Conservation (phyloP, 2,329 filamentous ascomycete genomes). For the Pyrenophora teres region DNA sequence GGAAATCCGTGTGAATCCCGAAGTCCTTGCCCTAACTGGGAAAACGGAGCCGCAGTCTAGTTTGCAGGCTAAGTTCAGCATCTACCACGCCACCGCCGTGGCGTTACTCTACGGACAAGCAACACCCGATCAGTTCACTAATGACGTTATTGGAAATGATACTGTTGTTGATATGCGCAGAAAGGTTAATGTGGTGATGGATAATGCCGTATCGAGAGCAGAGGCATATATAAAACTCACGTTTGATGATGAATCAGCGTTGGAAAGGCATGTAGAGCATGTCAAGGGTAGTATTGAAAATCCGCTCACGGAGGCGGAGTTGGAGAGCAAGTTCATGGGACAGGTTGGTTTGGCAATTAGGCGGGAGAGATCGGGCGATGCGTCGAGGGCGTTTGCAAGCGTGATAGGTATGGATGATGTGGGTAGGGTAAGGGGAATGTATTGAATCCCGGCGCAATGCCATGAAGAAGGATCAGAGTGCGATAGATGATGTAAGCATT, state of each 20-base stretch:
- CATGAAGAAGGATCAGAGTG: too few species aligned
- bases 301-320: constrained; percentile 53
- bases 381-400: too few species aligned
- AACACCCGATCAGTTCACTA: constrained; percentile 58
- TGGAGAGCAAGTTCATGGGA: constrained; percentile 57
- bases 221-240: constrained; percentile 49
- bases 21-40: constrained; percentile 59
- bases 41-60: constrained; percentile 57
- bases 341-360: constrained; percentile 41
- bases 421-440: too few species aligned
- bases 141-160: constrained; percentile 52
- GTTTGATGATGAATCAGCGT: constrained; percentile 44
- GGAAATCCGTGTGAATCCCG: constrained; percentile 55
- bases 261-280: constrained; percentile 56
- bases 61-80: constrained; percentile 60
- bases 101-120: constrained; percentile 58
- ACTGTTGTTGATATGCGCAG: constrained; percentile 52
- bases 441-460: too few species aligned
- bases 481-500: too few species aligned
- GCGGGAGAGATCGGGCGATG: too few species aligned
- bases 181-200: constrained; percentile 52
- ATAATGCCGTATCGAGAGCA: constrained; percentile 50
- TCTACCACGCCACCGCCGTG: constrained; percentile 60
- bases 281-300: constrained; percentile 57
- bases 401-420: too few species aligned